Conservation (phyloP, 192 early-diverging fungal genomes). For the Linderina pennispora region DNA sequence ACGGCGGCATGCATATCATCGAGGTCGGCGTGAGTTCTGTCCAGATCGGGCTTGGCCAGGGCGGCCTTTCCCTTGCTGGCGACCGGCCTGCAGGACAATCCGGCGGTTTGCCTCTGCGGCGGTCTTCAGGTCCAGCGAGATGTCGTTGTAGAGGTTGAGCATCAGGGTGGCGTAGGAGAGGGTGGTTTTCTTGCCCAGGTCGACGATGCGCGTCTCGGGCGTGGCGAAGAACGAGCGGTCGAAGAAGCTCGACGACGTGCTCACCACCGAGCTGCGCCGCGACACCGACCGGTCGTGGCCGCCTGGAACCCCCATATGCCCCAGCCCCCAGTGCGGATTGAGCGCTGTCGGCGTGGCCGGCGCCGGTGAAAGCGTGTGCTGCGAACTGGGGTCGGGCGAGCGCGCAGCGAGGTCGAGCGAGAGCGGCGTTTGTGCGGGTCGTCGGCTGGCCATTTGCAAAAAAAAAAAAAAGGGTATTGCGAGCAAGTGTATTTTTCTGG, state of each 20-base stretch:
- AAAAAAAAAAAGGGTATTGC: too few species aligned
- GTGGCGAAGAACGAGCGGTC: slow-evolving; percentile 46
- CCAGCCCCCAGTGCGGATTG: too few species aligned
- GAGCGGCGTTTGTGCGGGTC: too few species aligned
- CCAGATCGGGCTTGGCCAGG: slow-evolving; percentile 21
- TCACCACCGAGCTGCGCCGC: slow-evolving; percentile 42
- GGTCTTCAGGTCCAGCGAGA: slow-evolving; percentile 31
- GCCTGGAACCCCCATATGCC: too few species aligned
- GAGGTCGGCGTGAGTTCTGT: slow-evolving; percentile 30
- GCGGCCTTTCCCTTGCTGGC: slow-evolving; percentile 18
- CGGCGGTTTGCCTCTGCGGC: slow-evolving; percentile 31
- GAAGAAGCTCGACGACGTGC: slow-evolving; percentile 45
- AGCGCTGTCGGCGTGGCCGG: too few species aligned
- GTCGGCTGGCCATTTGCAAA: too few species aligned
- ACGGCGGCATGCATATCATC: slow-evolving; percentile 27
- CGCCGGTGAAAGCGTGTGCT: too few species aligned
- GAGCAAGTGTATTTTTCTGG: too few species aligned
- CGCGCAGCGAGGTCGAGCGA: too few species aligned
- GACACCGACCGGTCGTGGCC: slow-evolving; percentile 30
- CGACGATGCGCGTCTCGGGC: slow-evolving; percentile 35
- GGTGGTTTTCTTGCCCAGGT: slow-evolving; percentile 30
- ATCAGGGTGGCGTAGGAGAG: slow-evolving; percentile 41
- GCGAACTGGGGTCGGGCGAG: too few species aligned
- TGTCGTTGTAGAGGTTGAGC: slow-evolving; percentile 46
- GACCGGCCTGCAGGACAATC: slow-evolving; percentile 33